Evolutionary conservation across 805 yeast species (phyloP).

Genomic region (Wickerhamiella cacticola): DNA sequence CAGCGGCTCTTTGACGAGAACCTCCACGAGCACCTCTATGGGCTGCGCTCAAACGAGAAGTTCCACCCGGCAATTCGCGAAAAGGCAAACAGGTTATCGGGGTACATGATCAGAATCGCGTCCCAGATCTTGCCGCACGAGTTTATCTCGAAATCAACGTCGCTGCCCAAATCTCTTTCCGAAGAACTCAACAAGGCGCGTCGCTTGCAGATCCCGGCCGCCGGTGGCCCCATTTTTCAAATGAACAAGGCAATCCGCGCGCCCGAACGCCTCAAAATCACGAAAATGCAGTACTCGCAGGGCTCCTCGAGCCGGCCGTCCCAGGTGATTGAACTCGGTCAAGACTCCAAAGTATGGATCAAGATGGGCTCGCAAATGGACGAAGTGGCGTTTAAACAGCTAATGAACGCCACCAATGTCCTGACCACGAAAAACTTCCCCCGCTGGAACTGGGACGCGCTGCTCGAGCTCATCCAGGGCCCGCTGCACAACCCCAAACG

Average conservation of each 20-base stretch:
- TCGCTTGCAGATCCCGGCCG: slow-evolving; percentile 1
- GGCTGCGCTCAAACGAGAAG: slow-evolving; percentile 28
- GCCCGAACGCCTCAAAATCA: not conserved
- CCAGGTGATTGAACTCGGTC: slow-evolving; percentile 11
- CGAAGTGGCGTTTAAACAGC: slow-evolving; percentile 52
- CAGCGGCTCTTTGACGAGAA: slow-evolving; percentile 44
- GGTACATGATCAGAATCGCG: slow-evolving; percentile 48
- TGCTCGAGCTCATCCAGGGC: slow-evolving; percentile 65
- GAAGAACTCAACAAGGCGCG: not conserved
- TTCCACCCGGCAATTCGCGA: slow-evolving; percentile 37
- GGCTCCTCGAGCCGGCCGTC: not conserved
- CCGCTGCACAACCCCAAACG: slow-evolving; percentile 63
- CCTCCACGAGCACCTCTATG: slow-evolving; percentile 34
- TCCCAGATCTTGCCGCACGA: slow-evolving; percentile 44
- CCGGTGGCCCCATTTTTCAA: slow-evolving; percentile 13
- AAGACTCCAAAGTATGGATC: slow-evolving; percentile 17
- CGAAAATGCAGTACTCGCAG: slow-evolving; percentile 4
- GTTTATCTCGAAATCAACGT: slow-evolving; percentile 24
- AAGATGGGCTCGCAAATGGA: slow-evolving; percentile 38
- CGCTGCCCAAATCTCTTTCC: not conserved
- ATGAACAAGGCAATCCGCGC: slow-evolving; percentile 11
- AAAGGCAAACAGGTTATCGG: slow-evolving; percentile 52
- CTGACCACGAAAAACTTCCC: slow-evolving; percentile 64
- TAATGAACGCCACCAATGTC: slow-evolving; percentile 59
- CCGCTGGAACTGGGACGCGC: slow-evolving; percentile 78